Base-by-base conservation (phyloP, 1,284 basidiomycete species). In the Papiliotrema laurentii region DNA sequence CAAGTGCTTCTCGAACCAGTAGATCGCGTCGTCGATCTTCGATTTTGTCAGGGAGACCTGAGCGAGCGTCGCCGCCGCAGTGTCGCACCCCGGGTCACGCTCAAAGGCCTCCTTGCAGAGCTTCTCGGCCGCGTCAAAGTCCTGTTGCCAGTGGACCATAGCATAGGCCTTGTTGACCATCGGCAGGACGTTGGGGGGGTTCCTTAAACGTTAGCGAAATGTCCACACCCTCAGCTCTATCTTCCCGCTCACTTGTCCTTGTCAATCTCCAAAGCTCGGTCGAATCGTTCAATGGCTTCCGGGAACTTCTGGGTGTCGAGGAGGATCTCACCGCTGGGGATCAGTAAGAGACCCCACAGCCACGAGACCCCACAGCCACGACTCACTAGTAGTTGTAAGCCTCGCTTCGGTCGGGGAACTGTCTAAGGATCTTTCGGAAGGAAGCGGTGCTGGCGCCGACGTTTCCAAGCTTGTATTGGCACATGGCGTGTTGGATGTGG, bases 81-180 rank as follows among this genome's bases (percentile, higher is more conserved):
- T 89, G 69, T 99, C 96, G 75, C 94, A 98, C 60, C 94, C 91
- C 16, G 86, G 79, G 73, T 97, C 94, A 54, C 92, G 83, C 42
- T 79, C 76, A 33, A 99, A 78, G 0, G 96, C 96, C 70, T 97
- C 85, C 53, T 84, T 78, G 70, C 92, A 97, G 60, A 91, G 86
- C 24, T 78, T 73, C 71, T 96, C 92, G 7, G 93, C 93, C 0
- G 81, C 83, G 2, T 75, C 77, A 47, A 89, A 80, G 68, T 97
- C 91, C 70, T 94, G 88, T 74, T 91, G 89, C 87, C 88, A 94
- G 77, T 97, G 94, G 81, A 87, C 97, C 44, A 97, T 69, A 1
- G 91, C 87, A 24, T 98, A 83, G 19, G 94, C 93, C 74, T 97
- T 97, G 83, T 99, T 99, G 58, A 98, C 93, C 55, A 96, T 80